Evolutionary conservation across 768 basidiomycete genomes (phyloP).

Genomic region (Amylocystis lapponica): DNA sequence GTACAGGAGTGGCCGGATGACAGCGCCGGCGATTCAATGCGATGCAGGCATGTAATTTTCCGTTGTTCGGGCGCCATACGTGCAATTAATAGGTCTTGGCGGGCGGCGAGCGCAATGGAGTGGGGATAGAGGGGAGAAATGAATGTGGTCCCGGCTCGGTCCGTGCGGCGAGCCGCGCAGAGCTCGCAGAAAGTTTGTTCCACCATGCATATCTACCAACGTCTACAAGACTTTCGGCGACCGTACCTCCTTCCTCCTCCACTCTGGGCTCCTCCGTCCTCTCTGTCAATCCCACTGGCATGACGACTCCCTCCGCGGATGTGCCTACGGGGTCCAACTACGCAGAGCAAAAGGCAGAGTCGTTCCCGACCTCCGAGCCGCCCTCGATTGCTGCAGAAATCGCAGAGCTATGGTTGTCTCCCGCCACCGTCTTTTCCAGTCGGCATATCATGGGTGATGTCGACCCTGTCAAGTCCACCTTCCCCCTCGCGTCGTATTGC

Average conservation of each 20-base stretch:
- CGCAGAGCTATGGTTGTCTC: constrained; percentile 18
- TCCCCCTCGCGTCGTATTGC: constrained; percentile 58
- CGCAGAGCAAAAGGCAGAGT: constrained; percentile 13
- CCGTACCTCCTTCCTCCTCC: neutral
- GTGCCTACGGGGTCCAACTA: constrained; percentile 10
- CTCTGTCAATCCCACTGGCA: neutral
- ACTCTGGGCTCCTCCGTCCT: neutral
- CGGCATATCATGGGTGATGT: constrained; percentile 35
- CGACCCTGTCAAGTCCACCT: constrained; percentile 43
- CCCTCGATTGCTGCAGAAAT: constrained; percentile 10
- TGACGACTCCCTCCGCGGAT: too few species aligned
- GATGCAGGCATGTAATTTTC: too few species aligned
- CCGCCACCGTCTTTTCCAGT: constrained; percentile 16
- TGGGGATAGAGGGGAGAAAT: neutral
- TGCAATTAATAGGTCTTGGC: too few species aligned
- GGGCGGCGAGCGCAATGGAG: neutral
- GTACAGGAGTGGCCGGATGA: too few species aligned
- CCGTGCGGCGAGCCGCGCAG: neutral
- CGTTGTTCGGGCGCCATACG: too few species aligned
- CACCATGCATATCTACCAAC: neutral
- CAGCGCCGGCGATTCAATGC: too few species aligned
- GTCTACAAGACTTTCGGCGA: neutral
- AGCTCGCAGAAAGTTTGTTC: neutral
- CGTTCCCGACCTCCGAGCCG: constrained; percentile 12
- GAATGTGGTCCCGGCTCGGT: neutral